Base-by-base conservation (phyloP, 257 asterid species). In the Prunella vulgaris region DNA sequence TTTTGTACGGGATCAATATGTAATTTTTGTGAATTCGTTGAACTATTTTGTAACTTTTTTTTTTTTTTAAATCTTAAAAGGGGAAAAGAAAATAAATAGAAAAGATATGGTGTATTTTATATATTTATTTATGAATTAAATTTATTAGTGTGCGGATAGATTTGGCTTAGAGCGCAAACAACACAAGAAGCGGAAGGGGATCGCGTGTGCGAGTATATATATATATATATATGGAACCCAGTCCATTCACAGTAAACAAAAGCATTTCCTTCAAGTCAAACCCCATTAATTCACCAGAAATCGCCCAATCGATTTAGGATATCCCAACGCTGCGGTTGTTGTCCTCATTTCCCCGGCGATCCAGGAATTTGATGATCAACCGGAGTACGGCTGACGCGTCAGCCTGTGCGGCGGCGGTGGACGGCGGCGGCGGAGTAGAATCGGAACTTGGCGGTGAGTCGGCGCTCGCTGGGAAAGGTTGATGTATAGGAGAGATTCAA, bases 321-420 rank as follows among this genome's bases (percentile, higher is more conserved):
- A 44, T 79, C 83, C 64, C 30, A 79, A 69, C 21, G 57, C 56
- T 63, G 82, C 72, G 66, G 7, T 9, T 59, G 70, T 74, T 68
- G 71, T 27, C 61, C n/a, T 65, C 77, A 56, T 71, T 72, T 63
- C 25, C 63, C 85, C 76, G 75, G 68, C 71, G 90, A 82, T 80
- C 81, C 51, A 13, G 3, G 42, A 46, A 74, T 74, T 79, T 77
- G 84, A 85, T 83, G 90, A 82, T 82, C 84, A 78, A 71, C 42
- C 64, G 70, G 20, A 63, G 57, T 30, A 25, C 56, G 57, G 69
- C 68, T 51, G 76, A 35, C 77, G 51, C 84, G 84, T 74, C 90
- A 85, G 83, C 83, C 82, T 65, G 72, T 72, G 81, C 81, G 85
- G 82, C 81, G 85, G 82, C 83, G 85, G 86, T 69, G 83, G 73